A percentile compares a stretch with the other conserved stretches of the same genome.
Conservation (phyloP, 331 rosid genomes). For the Acacia concinna region DNA sequence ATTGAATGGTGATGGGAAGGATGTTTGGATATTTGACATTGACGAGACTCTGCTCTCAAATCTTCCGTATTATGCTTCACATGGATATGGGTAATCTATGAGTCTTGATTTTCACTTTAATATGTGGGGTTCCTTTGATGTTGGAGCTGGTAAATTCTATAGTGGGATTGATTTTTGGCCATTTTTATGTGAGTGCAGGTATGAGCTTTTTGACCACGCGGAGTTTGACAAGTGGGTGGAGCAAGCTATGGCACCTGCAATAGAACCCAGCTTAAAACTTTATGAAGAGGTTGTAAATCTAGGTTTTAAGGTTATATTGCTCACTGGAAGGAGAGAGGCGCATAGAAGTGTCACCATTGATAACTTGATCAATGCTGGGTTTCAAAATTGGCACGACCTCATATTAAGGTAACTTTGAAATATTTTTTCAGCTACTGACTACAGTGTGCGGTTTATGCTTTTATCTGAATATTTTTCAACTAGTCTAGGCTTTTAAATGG, state of each 20-base stretch:
- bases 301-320: conserved; percentile 79
- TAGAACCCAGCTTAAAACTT: conserved; percentile 72
- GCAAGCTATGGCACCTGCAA: conserved; percentile 60
- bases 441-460: not conserved
- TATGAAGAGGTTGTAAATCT: conserved; percentile 61
- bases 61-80: conserved; percentile 78
- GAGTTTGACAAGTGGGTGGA: conserved; percentile 77
- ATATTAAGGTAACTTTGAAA: conserved; percentile 60
- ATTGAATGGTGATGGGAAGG: conserved; percentile 62
- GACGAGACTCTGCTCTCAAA: conserved; percentile 94
- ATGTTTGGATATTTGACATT: conserved; percentile 87
- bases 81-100: conserved; percentile 68
- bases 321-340: conserved; percentile 75
- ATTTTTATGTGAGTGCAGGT: conserved; percentile 46
- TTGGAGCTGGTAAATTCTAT: not conserved
- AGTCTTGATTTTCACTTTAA: not conserved
- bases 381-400: conserved; percentile 73
- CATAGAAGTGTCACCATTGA: conserved; percentile 61
- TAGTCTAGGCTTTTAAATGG: not conserved
- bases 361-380: conserved; percentile 73
- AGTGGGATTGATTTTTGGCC: not conserved
- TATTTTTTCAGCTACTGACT: not conserved
- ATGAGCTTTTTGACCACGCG: conserved; percentile 56
- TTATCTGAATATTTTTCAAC: not conserved
- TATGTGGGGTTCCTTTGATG: conserved; percentile 1